Base-by-base conservation (phyloP, 345 rosid genomes). In the Ricinus communis region DNA sequence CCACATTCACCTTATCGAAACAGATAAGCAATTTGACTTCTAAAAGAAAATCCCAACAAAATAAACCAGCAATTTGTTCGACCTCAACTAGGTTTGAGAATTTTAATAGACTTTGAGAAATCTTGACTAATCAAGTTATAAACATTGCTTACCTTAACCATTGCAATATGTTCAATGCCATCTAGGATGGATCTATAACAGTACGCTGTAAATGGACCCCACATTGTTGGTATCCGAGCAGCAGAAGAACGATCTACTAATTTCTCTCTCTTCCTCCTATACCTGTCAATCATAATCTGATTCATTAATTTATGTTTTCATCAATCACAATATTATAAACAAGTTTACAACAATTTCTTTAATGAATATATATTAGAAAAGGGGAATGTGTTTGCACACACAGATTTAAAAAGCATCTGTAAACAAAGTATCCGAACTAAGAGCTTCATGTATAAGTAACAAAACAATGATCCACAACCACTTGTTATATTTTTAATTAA, bases 141-240 rank as follows among this genome's bases (percentile, higher is more conserved):
- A 65, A 41, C 19, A 74, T 30, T 67, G 52, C 89, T 84, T 71
- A 94, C 98, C 97, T 91, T 94, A 70, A 91, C 98, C 97, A 94
- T 94, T 16, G 98, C 98, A 73, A 94, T 86, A 82, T 94, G 98
- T 82, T 93, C 96, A 55, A 88, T 94, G 59, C 95, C 97, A 76
- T 94, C 98, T 69, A 94, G n/a, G 59, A 82, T 73, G 5, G 98
- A 94, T 75, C 74, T 84, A 69, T 90, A 90, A 73, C 96, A 94
- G 70, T 88, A 81, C 41, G 93, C 95, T 18, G 75, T 86, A 77
- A 94, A 94, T 60, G 91, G 91, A 24, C 97, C 97, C 98, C 98
- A 91, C 90, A 82, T 86, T 57, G 98, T 94, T 0, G 98, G 98
- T 61, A 94, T 82, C 73, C 77, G 74, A 69, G 98, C 93, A 8